Conservation (phyloP, 2,329 filamentous ascomycete species). For the Leptographium procerum region DNA sequence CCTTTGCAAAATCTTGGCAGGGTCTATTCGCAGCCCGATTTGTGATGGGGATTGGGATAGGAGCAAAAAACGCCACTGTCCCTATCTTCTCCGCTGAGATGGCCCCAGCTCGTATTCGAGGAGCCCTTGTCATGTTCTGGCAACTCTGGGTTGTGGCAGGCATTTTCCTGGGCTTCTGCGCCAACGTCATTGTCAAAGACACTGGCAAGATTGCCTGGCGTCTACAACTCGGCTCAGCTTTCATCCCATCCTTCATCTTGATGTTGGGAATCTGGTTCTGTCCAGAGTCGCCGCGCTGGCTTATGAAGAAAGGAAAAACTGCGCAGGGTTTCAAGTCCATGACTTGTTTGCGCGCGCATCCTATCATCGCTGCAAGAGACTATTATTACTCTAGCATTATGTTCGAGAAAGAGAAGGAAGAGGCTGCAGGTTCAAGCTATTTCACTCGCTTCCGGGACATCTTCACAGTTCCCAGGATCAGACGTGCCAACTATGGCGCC, state of each 20-base stretch:
- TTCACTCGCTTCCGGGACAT: conserved; percentile 52
- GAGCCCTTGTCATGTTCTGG: conserved; percentile 78
- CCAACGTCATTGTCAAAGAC: conserved; percentile 52
- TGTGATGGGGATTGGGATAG: conserved; percentile 66
- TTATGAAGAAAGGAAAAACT: conserved; percentile 55
- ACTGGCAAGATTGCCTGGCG: conserved; percentile 48
- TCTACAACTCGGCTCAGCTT: conserved; percentile 53
- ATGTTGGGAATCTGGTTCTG: conserved; percentile 51
- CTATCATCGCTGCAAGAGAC: conserved; percentile 45
- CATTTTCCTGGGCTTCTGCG: conserved; percentile 16
- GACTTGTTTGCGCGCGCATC: conserved; percentile 39
- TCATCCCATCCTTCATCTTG: conserved; percentile 47
- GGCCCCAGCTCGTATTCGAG: conserved; percentile 55
- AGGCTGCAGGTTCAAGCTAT: conserved; percentile 34
- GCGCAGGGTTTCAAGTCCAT: conserved; percentile 46
- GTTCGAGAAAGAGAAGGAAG: conserved; percentile 42
- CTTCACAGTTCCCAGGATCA: conserved; percentile 57
- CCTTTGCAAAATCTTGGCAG: conserved; percentile 59
- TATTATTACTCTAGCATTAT: conserved; percentile 51
- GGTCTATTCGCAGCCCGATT: conserved; percentile 61
- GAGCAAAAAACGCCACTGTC: conserved; percentile 53
- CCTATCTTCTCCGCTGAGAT: conserved; percentile 69
- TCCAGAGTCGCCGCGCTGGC: conserved; percentile 53
- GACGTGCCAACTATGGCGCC: conserved; percentile 61
- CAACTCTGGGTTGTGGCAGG: conserved; percentile 20